Conservation (phyloP, 768 basidiomycete species). For the Boletus barrowsii region DNA sequence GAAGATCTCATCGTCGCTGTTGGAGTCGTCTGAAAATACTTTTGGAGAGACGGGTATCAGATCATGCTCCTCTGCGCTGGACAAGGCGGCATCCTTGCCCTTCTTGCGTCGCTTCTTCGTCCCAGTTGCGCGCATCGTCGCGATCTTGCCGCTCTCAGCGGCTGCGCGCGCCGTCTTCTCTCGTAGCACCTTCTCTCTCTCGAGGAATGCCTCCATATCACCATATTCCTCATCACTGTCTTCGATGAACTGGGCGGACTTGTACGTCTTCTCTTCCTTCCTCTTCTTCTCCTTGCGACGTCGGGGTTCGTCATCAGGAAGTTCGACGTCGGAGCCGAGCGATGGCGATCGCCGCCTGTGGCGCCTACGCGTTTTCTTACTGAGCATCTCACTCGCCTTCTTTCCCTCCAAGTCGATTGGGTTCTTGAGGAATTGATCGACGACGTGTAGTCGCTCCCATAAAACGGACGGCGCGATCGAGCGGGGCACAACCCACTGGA, state of each 20-base stretch:
- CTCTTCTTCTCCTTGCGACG: slow-evolving; percentile 47
- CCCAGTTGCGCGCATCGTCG: slow-evolving; percentile 45
- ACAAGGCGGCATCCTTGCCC: slow-evolving; percentile 44
- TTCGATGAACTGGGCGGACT: slow-evolving; percentile 87
- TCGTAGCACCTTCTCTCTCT: slow-evolving; percentile 62
- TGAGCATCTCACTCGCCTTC: slow-evolving; percentile 67
- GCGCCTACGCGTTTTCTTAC: slow-evolving; percentile 55
- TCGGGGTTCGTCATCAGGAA: slow-evolving; percentile 34
- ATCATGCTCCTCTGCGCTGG: slow-evolving; percentile 32
- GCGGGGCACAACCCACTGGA: slow-evolving; percentile 84
- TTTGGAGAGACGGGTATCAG: slow-evolving; percentile 10
- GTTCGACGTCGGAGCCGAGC: slow-evolving; percentile 42
- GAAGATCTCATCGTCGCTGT: slow-evolving; percentile 27
- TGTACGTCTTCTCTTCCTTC: slow-evolving; percentile 73
- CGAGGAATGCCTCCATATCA: slow-evolving; percentile 80
- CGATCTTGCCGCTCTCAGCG: slow-evolving; percentile 39
- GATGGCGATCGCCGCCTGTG: slow-evolving; percentile 50
- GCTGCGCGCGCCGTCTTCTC: slow-evolving; percentile 49
- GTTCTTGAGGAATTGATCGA: slow-evolving; percentile 76
- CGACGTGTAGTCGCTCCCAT: slow-evolving; percentile 64
- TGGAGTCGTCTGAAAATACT: slow-evolving; percentile 19
- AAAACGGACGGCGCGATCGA: slow-evolving; percentile 65
- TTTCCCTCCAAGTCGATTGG: slow-evolving; percentile 83
- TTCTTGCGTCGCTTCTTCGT: slow-evolving; percentile 58
- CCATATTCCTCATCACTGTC: slow-evolving; percentile 86